Evolutionary conservation across 768 basidiomycete species (phyloP), one percentile per base, ranked within the genome.

Genomic region (Boletus pseudo-olivaceus): DNA sequence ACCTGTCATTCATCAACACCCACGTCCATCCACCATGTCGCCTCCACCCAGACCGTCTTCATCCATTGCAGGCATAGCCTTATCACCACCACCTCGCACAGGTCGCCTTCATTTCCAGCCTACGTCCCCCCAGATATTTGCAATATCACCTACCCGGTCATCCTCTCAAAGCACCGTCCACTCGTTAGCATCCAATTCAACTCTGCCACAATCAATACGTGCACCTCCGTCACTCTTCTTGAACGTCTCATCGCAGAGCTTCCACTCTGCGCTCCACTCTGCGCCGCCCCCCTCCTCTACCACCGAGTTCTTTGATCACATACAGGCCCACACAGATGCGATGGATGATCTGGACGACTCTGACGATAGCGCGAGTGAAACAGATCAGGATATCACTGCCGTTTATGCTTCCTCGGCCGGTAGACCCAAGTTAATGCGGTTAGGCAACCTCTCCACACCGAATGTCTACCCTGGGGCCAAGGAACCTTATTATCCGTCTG

Each of bases 321-420:
- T 90, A 42, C 85, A 89, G 60, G 72, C 78, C 15, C 82, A 87
- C 41, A 81, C 81, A 7, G 85, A 85, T 67, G 85, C 81, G 26
- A 82, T 90, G 82, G 85, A 88, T 60, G 88, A 85, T 57, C 71
- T 87, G 49, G 87, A 85, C 55, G 82, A 83, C 23, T 82, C 82
- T 47, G 77, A 77, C 26, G 78, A 78, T 51, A 71, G 69, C 48
- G 54, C 61, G 37, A 68, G 71, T 20, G 81, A 78, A 27, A 73
- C 69, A 12, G 74, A 72, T 42, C 69, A 70, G 15, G 75, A 75
- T 15, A 61, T 73, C 23, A 62, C 69, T 30, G 60, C 65, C 57
- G 62, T 64, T 47, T 67, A 62, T 65, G 45, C 62, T 37, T 56
- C 62, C 20, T 19, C 62, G 10, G 55, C 73, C 34, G 72, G 74